Evolutionary conservation across 2,329 filamentous ascomycete genomes (phyloP).

Genomic region (Raffaelea albimanens): DNA sequence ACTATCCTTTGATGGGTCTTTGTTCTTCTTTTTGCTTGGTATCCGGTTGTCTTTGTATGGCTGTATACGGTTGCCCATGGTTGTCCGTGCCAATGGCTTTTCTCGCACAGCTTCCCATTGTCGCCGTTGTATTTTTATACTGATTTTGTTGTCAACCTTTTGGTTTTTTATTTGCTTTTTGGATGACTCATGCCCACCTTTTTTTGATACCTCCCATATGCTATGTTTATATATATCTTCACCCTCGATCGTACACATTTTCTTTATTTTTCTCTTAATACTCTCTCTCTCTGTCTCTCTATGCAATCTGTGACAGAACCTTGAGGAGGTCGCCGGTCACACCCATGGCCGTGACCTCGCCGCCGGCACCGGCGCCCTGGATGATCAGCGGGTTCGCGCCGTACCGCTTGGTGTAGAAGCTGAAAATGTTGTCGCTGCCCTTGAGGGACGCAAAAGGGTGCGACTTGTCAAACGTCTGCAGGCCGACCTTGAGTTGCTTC

Average conservation of each 20-base stretch:
- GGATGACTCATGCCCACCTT: too few relatives aligned
- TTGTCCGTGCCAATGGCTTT: too few relatives aligned
- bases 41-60: too few relatives aligned
- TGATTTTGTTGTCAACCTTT: too few relatives aligned
- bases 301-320: conserved; percentile 62
- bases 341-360: conserved; percentile 95
- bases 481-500: conserved; percentile 78
- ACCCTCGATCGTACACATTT: neutral
- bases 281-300: neutral
- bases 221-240: neutral
- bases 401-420: conserved; percentile 95
- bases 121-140: too few relatives aligned
- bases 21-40: too few relatives aligned
- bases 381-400: conserved; percentile 85
- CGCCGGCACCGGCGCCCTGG: conserved; percentile 88
- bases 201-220: neutral
- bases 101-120: too few relatives aligned
- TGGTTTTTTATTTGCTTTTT: too few relatives aligned
- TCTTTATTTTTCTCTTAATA: neutral
- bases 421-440: conserved; percentile 98
- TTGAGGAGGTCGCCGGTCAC: conserved; percentile 91
- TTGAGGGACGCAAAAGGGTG: conserved; percentile 91
- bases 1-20: too few relatives aligned
- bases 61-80: too few relatives aligned
- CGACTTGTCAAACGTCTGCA: conserved; percentile 79